phyloP scores from a whole-genome alignment of 1,139 yeast species.

The Yamadazyma buinensis region DNA sequence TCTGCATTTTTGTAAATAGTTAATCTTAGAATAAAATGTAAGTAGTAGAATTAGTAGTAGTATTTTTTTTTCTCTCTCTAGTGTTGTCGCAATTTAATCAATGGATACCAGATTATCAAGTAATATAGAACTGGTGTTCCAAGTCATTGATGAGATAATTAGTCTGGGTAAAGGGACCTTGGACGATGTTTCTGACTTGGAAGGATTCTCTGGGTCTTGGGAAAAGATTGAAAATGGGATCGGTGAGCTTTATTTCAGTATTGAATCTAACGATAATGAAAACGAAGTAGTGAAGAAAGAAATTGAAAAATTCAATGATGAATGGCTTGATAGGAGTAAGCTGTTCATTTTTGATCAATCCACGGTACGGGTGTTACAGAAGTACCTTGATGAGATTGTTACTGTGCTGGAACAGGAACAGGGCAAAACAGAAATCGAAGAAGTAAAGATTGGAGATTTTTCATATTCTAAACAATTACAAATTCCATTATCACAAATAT shows the following conservation, averaged over 20 bases:
- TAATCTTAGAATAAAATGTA: no score
- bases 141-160: not conserved
- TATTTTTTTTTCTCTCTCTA: no score
- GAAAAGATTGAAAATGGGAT: not conserved
- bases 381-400: not conserved
- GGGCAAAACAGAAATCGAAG: not conserved
- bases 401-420: not conserved
- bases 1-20: no score
- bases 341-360: conserved; percentile 3
- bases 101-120: conserved; percentile 1
- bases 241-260: not conserved
- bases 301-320: conserved; percentile 2
- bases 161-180: not conserved
- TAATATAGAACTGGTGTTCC: not conserved
- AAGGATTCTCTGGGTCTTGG: not conserved
- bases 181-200: not conserved
- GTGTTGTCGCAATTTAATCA: not conserved
- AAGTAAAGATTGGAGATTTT: not conserved
- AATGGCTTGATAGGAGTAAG: conserved; percentile 2
- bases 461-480: not conserved
- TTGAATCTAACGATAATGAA: not conserved
- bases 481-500: conserved; percentile 16
- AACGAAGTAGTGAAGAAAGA: conserved; percentile 1
- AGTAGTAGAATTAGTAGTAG: no score
- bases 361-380: not conserved